A percentile compares a stretch with the other conserved stretches of the same genome.
These are phyloP conservation scores for Glutinoglossum americanum DNA, from an alignment of 495 filamentous ascomycete genomes.

Conservation along the genomic window DNA sequence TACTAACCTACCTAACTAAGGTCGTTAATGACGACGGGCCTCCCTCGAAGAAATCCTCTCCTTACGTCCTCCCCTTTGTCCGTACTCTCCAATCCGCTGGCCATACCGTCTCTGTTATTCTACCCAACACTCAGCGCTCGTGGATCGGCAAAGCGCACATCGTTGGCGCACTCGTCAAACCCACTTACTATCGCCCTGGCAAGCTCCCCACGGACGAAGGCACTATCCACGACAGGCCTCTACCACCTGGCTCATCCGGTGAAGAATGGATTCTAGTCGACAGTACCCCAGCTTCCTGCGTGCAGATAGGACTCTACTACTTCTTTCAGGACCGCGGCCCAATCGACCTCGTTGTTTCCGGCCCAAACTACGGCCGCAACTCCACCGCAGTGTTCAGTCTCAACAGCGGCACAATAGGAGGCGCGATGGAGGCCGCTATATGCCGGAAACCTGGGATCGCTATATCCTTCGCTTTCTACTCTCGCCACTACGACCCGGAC, in stretches of 20 bases:
- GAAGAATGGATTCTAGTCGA: conserved; percentile 92
- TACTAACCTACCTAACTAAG: conserved; percentile 19
- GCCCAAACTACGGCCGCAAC: conserved; percentile 91
- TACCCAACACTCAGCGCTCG: conserved; percentile 78
- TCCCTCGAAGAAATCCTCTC: conserved; percentile 72
- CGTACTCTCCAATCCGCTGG: conserved; percentile 52
- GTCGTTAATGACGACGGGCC: conserved; percentile 91
- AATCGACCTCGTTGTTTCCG: conserved; percentile 70
- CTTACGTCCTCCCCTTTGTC: conserved; percentile 78
- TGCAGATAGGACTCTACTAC: conserved; percentile 74
- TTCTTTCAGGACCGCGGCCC: conserved; percentile 61
- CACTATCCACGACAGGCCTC: conserved; percentile 33
- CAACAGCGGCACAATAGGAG: conserved; percentile 74
- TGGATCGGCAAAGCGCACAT: conserved; percentile 98
- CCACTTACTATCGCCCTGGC: conserved; percentile 65
- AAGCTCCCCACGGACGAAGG: conserved; percentile 44
- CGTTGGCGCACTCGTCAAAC: conserved; percentile 62
- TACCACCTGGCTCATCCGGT: conserved; percentile 26
- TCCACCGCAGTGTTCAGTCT: conserved; percentile 82
- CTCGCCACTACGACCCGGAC: conserved; percentile 50
- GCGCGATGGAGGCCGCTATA: conserved; percentile 78
- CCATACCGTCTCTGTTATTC: conserved; percentile 68
- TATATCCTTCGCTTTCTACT: conserved; percentile 71
- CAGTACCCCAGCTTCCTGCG: conserved; percentile 69
- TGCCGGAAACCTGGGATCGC: conserved; percentile 61